phyloP scores from a whole-genome alignment of 306 rosid species.

The Aeschynomene evenia region DNA sequence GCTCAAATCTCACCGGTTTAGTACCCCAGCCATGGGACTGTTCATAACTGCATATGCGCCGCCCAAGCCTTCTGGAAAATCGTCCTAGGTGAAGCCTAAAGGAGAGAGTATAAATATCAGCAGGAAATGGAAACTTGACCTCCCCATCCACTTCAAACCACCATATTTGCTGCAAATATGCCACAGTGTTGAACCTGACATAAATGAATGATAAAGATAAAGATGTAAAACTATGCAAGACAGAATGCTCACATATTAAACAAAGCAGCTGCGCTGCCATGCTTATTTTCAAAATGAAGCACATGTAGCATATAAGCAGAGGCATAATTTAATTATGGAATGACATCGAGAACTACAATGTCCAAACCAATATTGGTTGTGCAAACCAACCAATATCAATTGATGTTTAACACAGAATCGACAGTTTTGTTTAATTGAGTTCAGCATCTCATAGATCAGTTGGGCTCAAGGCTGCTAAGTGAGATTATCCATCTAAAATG shows the following conservation, averaged over 20 bases:
- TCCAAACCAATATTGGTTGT: constrained; percentile 2
- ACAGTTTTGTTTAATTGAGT: neutral
- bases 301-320: constrained; percentile 18
- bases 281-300: constrained; percentile 6
- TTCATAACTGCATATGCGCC: constrained; percentile 73
- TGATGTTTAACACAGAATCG: neutral
- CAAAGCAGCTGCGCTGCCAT: neutral
- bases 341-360: neutral
- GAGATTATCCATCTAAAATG: neutral
- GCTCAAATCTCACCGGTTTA: constrained; percentile 71
- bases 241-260: neutral
- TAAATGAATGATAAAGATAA: constrained; percentile 27
- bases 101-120: constrained; percentile 74
- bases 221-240: neutral
- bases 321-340: neutral
- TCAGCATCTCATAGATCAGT: neutral
- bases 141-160: constrained; percentile 93
- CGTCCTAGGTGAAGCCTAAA: constrained; percentile 90
- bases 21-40: constrained; percentile 94
- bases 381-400: constrained; percentile 23
- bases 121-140: constrained; percentile 75
- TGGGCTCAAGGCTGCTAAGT: neutral
- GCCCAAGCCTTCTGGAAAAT: constrained; percentile 76
- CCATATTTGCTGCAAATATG: constrained; percentile 95
- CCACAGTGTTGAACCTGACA: constrained; percentile 78